Evolutionary conservation across 345 rosid species (phyloP).

Genomic region (Citrus hindsii): DNA sequence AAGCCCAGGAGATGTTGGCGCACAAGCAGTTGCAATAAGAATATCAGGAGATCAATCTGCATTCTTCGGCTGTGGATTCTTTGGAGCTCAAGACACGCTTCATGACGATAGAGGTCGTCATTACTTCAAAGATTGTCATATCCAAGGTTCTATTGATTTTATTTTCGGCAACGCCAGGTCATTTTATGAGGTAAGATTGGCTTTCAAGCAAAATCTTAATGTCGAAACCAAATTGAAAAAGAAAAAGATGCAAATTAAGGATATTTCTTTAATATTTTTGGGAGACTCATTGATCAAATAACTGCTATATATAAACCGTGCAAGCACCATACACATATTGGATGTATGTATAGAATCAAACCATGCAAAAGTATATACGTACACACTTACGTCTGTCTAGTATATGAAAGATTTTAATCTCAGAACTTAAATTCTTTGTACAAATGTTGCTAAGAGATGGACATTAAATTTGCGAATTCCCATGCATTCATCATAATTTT

Average conservation of each 20-base stretch:
- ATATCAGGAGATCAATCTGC: conserved; percentile 65
- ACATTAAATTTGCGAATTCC: not conserved
- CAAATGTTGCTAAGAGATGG: too few species aligned
- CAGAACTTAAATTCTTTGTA: too few species aligned
- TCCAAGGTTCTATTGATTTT: conserved; percentile 96
- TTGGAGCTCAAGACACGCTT: conserved; percentile 96
- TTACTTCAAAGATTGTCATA: conserved; percentile 82
- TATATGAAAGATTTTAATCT: too few species aligned
- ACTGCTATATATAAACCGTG: too few species aligned
- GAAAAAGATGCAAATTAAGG: too few species aligned
- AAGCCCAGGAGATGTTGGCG: conserved; percentile 69
- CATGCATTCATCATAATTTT: not conserved
- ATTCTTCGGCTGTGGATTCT: conserved; percentile 86
- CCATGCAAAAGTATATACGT: too few species aligned
- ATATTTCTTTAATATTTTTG: too few species aligned
- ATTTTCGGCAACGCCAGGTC: conserved; percentile 85
- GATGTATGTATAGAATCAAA: too few species aligned
- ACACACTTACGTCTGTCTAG: too few species aligned
- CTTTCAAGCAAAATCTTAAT: not conserved
- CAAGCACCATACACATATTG: too few species aligned
- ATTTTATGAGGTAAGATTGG: conserved; percentile 52
- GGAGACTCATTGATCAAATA: too few species aligned
- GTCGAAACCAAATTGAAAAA: too few species aligned
- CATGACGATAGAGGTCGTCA: conserved; percentile 91
- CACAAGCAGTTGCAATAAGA: conserved; percentile 89